Percentiles rank a stretch among this genome's conserved stretches.
phyloP scores from a whole-genome alignment of 2,329 filamentous ascomycete species.

The Didymella sp. region DNA sequence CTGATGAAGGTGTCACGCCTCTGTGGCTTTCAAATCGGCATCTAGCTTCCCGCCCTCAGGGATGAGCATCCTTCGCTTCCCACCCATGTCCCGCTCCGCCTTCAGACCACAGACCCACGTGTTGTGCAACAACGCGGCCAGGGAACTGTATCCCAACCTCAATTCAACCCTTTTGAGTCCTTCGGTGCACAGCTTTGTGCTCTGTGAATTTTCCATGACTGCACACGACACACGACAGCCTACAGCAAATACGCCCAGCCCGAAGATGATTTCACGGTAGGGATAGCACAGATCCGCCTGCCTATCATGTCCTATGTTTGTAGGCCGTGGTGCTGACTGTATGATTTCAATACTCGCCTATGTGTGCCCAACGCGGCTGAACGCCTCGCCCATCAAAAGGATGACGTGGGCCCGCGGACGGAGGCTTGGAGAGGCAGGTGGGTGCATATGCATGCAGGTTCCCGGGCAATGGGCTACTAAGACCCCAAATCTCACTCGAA shows the following conservation, averaged over 20 bases:
- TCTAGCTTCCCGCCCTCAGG: background rate
- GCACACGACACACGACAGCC: background rate
- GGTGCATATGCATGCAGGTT: background rate
- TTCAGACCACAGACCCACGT: background rate
- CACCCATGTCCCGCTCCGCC: conserved; percentile 8
- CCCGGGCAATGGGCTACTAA: background rate
- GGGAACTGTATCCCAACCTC: background rate
- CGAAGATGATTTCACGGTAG: background rate
- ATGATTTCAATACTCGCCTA: conserved; percentile 6
- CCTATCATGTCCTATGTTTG: background rate
- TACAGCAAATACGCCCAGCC: background rate
- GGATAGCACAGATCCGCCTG: background rate
- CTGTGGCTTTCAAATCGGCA: too few species aligned
- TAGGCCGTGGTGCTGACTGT: conserved; percentile 6
- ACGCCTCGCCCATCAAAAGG: background rate
- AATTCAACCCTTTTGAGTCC: background rate
- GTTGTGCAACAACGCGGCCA: background rate
- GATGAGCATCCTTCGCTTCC: conserved; percentile 7
- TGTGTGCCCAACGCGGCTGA: conserved; percentile 8
- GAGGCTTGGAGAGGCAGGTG: conserved; percentile 1
- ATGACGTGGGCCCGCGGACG: conserved; percentile 1
- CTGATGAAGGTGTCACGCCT: too few species aligned
- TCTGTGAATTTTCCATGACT: background rate
- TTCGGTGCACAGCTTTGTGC: background rate
- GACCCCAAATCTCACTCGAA: background rate